phyloP scores from a whole-genome alignment of 176 grass and related monocot species.

The Bonia amplexicaulis region DNA sequence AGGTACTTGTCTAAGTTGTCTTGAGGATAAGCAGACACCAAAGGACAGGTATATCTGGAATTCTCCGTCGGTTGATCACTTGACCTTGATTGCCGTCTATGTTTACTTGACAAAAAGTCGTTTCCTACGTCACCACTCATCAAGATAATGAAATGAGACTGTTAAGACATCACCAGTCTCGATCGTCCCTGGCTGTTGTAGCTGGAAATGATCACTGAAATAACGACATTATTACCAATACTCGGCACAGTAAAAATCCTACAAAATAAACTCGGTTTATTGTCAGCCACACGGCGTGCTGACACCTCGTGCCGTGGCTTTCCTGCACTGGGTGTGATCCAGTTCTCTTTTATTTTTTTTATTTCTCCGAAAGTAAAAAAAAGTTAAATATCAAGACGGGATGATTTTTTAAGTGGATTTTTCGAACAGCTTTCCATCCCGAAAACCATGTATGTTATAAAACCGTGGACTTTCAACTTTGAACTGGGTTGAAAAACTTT shows the following conservation, averaged over 20 bases:
- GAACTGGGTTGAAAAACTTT: too few relatives aligned
- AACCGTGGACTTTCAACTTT: too few relatives aligned
- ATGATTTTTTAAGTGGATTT: too few relatives aligned
- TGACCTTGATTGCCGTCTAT: not conserved
- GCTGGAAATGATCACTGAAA: not conserved
- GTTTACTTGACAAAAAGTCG: not conserved
- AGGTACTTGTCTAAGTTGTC: not conserved
- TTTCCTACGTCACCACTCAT: not conserved
- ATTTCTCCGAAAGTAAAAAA: too few relatives aligned
- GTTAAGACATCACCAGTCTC: not conserved
- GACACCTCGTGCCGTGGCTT: not conserved
- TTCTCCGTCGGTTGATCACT: not conserved
- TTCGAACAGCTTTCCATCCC: too few relatives aligned
- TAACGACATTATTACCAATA: not conserved
- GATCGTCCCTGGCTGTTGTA: not conserved
- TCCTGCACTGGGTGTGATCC: not conserved
- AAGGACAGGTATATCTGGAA: not conserved
- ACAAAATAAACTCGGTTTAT: not conserved
- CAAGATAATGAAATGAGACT: not conserved
- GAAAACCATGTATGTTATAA: rapidly evolving
- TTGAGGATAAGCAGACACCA: not conserved
- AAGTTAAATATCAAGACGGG: too few relatives aligned
- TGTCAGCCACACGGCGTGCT: not conserved
- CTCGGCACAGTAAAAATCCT: not conserved
- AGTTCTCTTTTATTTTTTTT: too few relatives aligned